Base-by-base conservation (phyloP, 495 filamentous ascomycete species). In the Darksidea phi region DNA sequence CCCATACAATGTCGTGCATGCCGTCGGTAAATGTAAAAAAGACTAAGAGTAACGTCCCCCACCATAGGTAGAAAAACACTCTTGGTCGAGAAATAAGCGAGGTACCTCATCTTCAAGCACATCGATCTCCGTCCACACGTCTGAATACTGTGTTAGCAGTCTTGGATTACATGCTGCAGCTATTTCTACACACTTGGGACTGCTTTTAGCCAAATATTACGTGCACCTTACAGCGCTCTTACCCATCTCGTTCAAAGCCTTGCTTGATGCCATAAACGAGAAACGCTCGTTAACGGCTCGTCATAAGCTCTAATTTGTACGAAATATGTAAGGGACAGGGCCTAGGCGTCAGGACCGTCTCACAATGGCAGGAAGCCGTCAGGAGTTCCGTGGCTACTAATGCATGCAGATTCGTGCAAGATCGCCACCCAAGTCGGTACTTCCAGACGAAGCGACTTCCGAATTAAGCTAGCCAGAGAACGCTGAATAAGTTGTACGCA, bases 361-460 rank as follows among this genome's bases (percentile, higher is more conserved):
- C 13, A 45, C 6, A 24, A 5, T 48, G 6, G 21, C 18, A 48
- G 46, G 46, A 48, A 48, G 46, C 67, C 32, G 64, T 64, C 41
- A 61, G 64, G 15, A 60, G 50, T 51, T 38, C 52, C 70, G 56
- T 68, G 57, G 48, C 69, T 61, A 47, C 67, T 70, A 43, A 71
- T 34, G 57, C 49, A 37, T 24, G 36, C 60, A 71, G 66, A 67
- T 69, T 61, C 50, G 61, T 70, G 36, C 46, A 65, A 54, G 56
- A 41, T 61, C 45, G 54, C 48, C 42, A 68, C 49, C 28, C 37
- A 12, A 52, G 52, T 68, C 50, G 38, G 62, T 72, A 70, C 63
- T 54, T 69, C 59, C 18, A 48, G 56, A 45, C 42, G 56, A 61
- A 64, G 26, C 36, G 48, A 61, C 57, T 54, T 13, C 17, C 20